Percentiles rank a stretch among this genome's conserved stretches.
Conservation (phyloP, 768 basidiomycete genomes). For the Hemileccinum rubropunctum region DNA sequence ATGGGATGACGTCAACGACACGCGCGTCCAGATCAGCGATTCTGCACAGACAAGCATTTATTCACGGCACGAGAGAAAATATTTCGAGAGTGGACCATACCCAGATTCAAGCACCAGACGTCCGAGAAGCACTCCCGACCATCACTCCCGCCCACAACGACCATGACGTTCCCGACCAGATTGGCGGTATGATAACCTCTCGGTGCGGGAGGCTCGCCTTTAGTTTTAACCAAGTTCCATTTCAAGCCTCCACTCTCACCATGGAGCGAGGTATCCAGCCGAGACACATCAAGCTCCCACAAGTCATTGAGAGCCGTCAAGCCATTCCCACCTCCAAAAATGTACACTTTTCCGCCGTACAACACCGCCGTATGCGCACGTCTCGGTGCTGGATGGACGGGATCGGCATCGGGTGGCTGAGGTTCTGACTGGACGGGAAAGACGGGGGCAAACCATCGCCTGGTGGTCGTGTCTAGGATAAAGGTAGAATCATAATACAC, state of each 20-base stretch:
- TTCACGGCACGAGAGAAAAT: not conserved
- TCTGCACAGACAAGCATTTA: constrained; percentile 12
- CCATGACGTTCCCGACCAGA: constrained; percentile 79
- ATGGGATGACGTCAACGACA: constrained; percentile 30
- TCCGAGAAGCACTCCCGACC: constrained; percentile 86
- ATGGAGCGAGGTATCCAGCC: constrained; percentile 30
- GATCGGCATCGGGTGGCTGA: constrained; percentile 1
- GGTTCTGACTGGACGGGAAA: constrained; percentile 21
- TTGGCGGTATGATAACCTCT: constrained; percentile 93
- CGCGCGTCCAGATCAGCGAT: constrained; percentile 28
- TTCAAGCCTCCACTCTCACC: constrained; percentile 32
- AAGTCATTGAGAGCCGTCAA: constrained; percentile 86
- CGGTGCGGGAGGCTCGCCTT: constrained; percentile 54
- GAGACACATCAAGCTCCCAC: constrained; percentile 77
- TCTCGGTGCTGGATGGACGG: constrained; percentile 56
- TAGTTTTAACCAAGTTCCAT: constrained; percentile 61
- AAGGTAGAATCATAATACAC: constrained; percentile 82
- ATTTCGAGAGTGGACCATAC: constrained; percentile 45
- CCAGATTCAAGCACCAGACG: constrained; percentile 82
- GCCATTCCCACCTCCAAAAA: constrained; percentile 96
- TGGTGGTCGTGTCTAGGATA: constrained; percentile 74
- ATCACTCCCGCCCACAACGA: constrained; percentile 89
- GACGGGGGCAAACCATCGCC: constrained; percentile 59
- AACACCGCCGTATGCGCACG: constrained; percentile 86
- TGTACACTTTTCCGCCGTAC: constrained; percentile 68